A percentile compares a stretch with the other conserved stretches of the same genome.
These are phyloP conservation scores for Miscanthus lutarioriparius DNA, from an alignment of 176 grass and related monocot genomes.

Conservation along the genomic window DNA sequence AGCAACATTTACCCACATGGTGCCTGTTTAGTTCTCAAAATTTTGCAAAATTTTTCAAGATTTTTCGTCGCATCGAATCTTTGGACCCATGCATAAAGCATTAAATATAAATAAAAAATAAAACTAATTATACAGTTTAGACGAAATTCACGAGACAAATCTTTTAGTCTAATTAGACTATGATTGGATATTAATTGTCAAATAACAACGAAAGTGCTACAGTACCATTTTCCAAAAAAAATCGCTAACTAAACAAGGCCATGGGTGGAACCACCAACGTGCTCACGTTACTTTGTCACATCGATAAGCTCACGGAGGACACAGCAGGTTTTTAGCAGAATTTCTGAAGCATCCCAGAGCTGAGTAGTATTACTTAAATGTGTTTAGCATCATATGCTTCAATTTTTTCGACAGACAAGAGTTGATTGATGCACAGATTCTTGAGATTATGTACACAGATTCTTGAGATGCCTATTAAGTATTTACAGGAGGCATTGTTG, in stretches of 20 bases:
- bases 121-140: no score
- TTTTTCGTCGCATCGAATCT: no score
- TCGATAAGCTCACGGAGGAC: not conserved
- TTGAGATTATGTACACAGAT: conserved; percentile 32
- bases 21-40: no score
- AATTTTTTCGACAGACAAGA: not conserved
- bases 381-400: not conserved
- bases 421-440: not conserved
- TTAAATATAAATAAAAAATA: no score
- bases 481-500: conserved; percentile 59
- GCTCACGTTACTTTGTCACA: not conserved
- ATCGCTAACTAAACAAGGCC: no score
- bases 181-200: no score
- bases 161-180: no score
- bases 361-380: conserved; percentile 5
- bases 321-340: not conserved
- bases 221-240: no score
- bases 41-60: no score
- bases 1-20: not conserved
- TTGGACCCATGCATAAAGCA: no score
- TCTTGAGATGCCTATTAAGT: conserved; percentile 56
- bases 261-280: not conserved
- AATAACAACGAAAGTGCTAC: no score
- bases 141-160: no score
- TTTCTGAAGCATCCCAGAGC: not conserved